Percentiles rank a stretch among this genome's conserved stretches.
These are phyloP conservation scores for Yamagishiella unicocca DNA, from an alignment of 139 green algal species.

Conservation along the genomic window DNA sequence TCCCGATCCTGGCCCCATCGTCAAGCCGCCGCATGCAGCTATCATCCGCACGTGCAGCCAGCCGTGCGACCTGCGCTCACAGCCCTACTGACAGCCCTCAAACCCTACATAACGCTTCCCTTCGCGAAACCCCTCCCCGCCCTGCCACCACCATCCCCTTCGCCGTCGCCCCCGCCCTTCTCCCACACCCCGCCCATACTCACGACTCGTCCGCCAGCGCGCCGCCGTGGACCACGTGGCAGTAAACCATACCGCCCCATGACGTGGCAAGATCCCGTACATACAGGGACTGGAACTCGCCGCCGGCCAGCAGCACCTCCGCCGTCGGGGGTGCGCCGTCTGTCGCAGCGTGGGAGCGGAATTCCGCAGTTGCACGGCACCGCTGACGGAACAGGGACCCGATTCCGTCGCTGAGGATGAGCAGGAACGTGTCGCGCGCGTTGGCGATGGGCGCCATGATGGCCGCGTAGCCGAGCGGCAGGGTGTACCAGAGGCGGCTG, in stretches of 20 bases:
- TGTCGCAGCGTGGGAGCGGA: too few species aligned
- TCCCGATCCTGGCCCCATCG: too few species aligned
- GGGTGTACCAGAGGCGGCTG: background rate
- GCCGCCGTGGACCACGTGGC: conserved; percentile 6
- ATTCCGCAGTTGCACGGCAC: background rate
- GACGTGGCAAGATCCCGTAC: background rate
- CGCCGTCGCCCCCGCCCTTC: too few species aligned
- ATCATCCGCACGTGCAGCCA: too few species aligned
- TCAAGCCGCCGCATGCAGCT: too few species aligned
- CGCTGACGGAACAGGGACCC: background rate
- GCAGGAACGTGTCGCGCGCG: background rate
- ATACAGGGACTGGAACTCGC: background rate
- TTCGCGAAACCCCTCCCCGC: too few species aligned
- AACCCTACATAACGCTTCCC: too few species aligned
- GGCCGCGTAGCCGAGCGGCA: background rate
- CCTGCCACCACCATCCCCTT: too few species aligned
- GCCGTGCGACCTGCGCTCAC: too few species aligned
- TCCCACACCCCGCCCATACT: background rate
- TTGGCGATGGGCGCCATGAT: background rate
- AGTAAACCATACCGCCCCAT: conserved; percentile 24
- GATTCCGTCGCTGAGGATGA: background rate
- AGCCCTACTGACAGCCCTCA: too few species aligned
- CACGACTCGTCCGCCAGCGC: background rate
- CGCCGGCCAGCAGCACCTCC: background rate
- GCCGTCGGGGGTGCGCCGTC: background rate